Base-by-base conservation (phyloP, 352 stramenopile species). In the Globisporangium mamillatum region DNA sequence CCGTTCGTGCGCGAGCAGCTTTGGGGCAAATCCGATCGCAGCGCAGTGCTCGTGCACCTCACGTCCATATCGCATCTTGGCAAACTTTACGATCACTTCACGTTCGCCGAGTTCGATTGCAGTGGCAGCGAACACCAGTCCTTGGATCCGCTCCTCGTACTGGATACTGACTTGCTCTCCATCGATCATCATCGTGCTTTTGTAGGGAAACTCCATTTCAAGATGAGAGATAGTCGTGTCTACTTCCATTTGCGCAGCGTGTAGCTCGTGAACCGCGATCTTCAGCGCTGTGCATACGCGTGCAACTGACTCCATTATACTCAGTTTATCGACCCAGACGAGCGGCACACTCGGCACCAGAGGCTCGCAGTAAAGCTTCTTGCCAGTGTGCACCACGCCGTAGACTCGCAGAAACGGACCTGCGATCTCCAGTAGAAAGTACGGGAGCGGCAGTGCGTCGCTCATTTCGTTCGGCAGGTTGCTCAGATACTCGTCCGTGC, bases 391-490 rank as follows among this genome's bases (percentile, higher is more conserved):
- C 27, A 60, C 27, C 25, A 41, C 54, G 27, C 54, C 54, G 27
- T 60, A 60, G 7, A 60, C 54, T 25, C 54, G 54, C 54, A 60
- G 54, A n/a, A 60, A 60, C 18, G 27, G 54, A 16, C 54, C 27
- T 6, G 27, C 41, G 27, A 60, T 60, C 54, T 60, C 54, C 7
- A 60, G 54, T 2, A 60, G 27, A 25, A 60, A 41, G 27, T 60
- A 60, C 27, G 27, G 54, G 6, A 41, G 54, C 6, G 54, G 54
- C 27, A 60, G 6, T 20, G 16, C 7, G 54, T 25, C 18, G 25
- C 18, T 22, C 54, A 60, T 27, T 60, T 36, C 36, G 54, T 1
- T 60, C 18, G 54, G 10, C 2, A 60, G 54, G 16, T 24, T 41
- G 6, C 18, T 44, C 54, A 60, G 24, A 24, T 44, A 44, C 16